Evolutionary conservation across 805 yeast species (phyloP).

Genomic region (Saccharomycopsis schoenii): DNA sequence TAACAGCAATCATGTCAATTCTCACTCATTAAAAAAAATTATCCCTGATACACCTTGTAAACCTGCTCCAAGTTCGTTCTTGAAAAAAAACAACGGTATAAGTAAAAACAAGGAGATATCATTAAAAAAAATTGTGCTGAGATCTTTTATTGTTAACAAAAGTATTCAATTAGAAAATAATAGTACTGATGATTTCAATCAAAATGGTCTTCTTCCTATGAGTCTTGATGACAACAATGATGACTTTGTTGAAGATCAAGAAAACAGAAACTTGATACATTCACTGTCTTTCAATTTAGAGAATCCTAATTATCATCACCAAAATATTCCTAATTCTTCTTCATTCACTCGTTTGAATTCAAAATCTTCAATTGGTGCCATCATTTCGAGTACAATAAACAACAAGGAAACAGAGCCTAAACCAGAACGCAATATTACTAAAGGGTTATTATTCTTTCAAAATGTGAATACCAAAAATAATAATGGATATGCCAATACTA

Average conservation of each 20-base stretch:
- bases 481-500: not conserved
- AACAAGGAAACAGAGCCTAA: not conserved
- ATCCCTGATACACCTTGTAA: constrained; percentile 11
- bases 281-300: not conserved
- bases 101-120: not conserved
- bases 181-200: too few relatives aligned
- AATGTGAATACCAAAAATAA: not conserved
- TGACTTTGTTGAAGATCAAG: not conserved
- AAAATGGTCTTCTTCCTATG: not conserved
- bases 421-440: not conserved
- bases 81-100: not conserved
- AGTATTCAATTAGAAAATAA: too few relatives aligned
- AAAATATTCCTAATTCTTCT: not conserved
- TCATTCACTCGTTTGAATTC: not conserved
- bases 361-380: not conserved
- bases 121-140: not conserved
- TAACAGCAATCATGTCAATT: not conserved
- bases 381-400: not conserved
- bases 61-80: not conserved
- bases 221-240: not conserved
- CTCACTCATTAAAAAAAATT: not conserved
- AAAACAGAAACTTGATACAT: not conserved
- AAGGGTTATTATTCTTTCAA: not conserved
- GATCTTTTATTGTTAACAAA: not conserved
- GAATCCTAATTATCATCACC: too few relatives aligned